Percentiles rank a stretch among this genome's conserved stretches.
phyloP scores from a whole-genome alignment of 2,329 filamentous ascomycete genomes.

The Bipolaris victoriae region DNA sequence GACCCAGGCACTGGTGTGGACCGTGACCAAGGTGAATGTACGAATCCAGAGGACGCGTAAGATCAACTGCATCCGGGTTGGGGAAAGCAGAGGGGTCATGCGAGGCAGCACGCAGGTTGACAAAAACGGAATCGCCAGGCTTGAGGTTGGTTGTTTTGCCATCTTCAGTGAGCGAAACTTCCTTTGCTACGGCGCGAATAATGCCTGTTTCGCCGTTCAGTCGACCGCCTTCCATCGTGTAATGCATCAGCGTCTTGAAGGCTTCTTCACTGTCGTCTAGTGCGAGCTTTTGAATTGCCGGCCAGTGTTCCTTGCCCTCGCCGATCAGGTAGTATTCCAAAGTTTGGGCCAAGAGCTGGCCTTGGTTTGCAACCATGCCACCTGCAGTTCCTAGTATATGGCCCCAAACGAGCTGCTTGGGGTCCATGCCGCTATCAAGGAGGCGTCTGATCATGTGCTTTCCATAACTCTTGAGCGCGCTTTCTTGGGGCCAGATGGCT shows the following conservation, averaged over 20 bases:
- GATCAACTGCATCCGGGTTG: slow-evolving; percentile 49
- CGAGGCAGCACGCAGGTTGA: slow-evolving; percentile 53
- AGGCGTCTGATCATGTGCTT: slow-evolving; percentile 62
- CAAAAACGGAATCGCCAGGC: slow-evolving; percentile 49
- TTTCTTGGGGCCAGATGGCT: slow-evolving; percentile 47
- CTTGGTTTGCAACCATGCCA: slow-evolving; percentile 62
- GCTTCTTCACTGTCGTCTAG: slow-evolving; percentile 49
- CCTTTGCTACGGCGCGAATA: slow-evolving; percentile 45
- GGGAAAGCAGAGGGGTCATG: slow-evolving; percentile 52
- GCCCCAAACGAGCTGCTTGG: slow-evolving; percentile 61
- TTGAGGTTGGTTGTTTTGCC: slow-evolving; percentile 42
- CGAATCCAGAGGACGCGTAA: slow-evolving; percentile 48
- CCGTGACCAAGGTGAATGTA: slow-evolving; percentile 56
- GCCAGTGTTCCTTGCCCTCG: slow-evolving; percentile 56
- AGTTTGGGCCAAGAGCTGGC: slow-evolving; percentile 63
- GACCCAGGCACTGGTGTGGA: slow-evolving; percentile 52
- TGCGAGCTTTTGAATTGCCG: slow-evolving; percentile 57
- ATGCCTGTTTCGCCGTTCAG: slow-evolving; percentile 54
- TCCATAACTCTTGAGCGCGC: slow-evolving; percentile 60
- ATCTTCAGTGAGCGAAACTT: slow-evolving; percentile 43
- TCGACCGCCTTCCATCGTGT: slow-evolving; percentile 55
- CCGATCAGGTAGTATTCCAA: slow-evolving; percentile 63
- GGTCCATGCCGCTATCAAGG: slow-evolving; percentile 53
- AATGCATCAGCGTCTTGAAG: slow-evolving; percentile 58
- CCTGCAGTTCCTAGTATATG: slow-evolving; percentile 64